Conservation (phyloP, 805 yeast species). For the Wickerhamiella kurtzmanii region DNA sequence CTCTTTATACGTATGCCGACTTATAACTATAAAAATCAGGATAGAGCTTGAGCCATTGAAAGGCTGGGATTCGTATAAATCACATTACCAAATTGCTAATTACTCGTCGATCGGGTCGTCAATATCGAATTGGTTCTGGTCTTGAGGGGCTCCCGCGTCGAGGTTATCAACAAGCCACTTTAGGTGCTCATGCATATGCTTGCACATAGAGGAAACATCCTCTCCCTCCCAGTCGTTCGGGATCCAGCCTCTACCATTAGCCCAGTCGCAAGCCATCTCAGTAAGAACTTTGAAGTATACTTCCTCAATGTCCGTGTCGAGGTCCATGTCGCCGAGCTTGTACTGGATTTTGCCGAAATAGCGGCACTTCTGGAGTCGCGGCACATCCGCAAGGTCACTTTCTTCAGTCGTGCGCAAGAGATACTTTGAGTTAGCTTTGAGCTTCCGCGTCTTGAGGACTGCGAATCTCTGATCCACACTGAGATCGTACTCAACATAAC, state of each 20-base stretch:
- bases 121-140: neutral
- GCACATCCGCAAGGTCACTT: neutral
- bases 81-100: too few species aligned
- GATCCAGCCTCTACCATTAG: neutral
- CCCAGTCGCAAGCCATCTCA: conserved; percentile 5
- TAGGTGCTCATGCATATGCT: conserved; percentile 1
- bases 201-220: conserved; percentile 2
- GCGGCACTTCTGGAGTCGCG: conserved; percentile 3
- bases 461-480: conserved; percentile 34
- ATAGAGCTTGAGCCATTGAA: too few species aligned
- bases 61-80: too few species aligned
- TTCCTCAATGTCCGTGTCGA: conserved; percentile 4
- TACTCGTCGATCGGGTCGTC: neutral
- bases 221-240: conserved; percentile 1
- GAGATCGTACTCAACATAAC: conserved; percentile 60
- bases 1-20: too few species aligned
- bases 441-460: conserved; percentile 1
- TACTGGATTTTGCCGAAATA: neutral
- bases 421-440: neutral
- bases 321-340: neutral
- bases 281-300: conserved; percentile 2
- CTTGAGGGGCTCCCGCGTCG: neutral
- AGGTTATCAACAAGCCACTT: conserved; percentile 5
- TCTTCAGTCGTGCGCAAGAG: neutral
- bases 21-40: too few species aligned